Evolutionary conservation across 805 yeast species (phyloP).

Genomic region (Suhomyces sp.): DNA sequence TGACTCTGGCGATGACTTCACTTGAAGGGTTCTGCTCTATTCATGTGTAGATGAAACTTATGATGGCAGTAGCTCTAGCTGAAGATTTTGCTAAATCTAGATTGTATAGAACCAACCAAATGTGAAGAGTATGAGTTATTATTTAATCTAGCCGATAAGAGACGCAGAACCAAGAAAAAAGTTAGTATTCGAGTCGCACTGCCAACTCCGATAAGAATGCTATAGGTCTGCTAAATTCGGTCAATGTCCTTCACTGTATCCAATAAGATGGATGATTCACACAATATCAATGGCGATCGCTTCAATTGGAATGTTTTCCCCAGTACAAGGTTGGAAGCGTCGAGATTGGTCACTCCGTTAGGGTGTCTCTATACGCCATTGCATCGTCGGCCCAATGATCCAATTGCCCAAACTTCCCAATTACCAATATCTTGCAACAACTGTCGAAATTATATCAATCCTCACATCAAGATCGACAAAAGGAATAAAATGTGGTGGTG

Average conservation of each 20-base stretch:
- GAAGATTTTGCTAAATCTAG: background rate
- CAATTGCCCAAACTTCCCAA: slow-evolving; percentile 7
- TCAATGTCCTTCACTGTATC: background rate
- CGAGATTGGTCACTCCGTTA: slow-evolving; percentile 30
- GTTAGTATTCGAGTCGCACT: background rate
- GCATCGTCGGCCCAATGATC: background rate
- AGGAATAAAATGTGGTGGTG: slow-evolving; percentile 38
- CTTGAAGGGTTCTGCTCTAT: no score
- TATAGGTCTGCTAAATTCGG: background rate
- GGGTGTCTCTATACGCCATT: slow-evolving; percentile 38
- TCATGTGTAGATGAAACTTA: no score
- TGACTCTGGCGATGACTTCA: background rate
- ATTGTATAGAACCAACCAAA: background rate
- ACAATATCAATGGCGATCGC: slow-evolving; percentile 60
- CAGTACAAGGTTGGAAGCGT: slow-evolving; percentile 34
- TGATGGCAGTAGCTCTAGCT: no score
- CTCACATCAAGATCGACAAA: slow-evolving; percentile 28
- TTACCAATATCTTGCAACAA: slow-evolving; percentile 23
- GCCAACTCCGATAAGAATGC: background rate
- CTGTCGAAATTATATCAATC: slow-evolving; percentile 30
- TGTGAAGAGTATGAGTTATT: background rate
- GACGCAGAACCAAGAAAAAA: background rate
- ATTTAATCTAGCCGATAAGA: background rate
- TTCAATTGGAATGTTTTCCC: slow-evolving; percentile 69
- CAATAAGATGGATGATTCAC: background rate